Evolutionary conservation across 495 filamentous ascomycete genomes (phyloP).

Genomic region (Halenospora varia): DNA sequence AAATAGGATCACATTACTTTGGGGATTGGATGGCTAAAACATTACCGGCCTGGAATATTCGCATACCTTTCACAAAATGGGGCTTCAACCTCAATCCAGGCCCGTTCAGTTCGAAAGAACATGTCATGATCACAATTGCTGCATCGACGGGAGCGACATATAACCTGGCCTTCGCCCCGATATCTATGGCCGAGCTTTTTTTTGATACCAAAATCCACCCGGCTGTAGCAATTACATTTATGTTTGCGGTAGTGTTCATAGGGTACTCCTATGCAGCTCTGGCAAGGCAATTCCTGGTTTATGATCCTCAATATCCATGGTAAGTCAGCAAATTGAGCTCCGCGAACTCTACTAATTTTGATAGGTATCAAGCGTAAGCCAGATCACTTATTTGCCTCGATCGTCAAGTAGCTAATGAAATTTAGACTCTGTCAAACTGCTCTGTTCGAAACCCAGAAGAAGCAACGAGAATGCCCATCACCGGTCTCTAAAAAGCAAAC

Average conservation of each 20-base stretch:
- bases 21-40: constrained; percentile 48
- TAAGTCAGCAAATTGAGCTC: constrained; percentile 18
- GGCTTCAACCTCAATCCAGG: constrained; percentile 52
- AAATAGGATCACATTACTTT: constrained; percentile 51
- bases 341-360: not conserved
- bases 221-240: constrained; percentile 51
- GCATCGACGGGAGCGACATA: constrained; percentile 51
- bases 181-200: constrained; percentile 50
- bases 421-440: constrained; percentile 49
- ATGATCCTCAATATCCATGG: constrained; percentile 52
- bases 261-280: constrained; percentile 53
- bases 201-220: constrained; percentile 45
- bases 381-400: not conserved
- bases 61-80: constrained; percentile 42
- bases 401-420: constrained; percentile 8
- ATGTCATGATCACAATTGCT: constrained; percentile 51
- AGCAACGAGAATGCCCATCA: constrained; percentile 42
- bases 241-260: constrained; percentile 51
- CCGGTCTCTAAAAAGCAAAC: constrained; percentile 47
- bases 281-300: constrained; percentile 49
- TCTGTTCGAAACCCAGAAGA: constrained; percentile 51
- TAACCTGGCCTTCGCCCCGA: constrained; percentile 45
- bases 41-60: constrained; percentile 42
- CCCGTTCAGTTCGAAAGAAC: constrained; percentile 54
- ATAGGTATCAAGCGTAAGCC: constrained; percentile 14